Conservation (phyloP, 2,329 filamentous ascomycete genomes). For the Colletotrichum paranaense region DNA sequence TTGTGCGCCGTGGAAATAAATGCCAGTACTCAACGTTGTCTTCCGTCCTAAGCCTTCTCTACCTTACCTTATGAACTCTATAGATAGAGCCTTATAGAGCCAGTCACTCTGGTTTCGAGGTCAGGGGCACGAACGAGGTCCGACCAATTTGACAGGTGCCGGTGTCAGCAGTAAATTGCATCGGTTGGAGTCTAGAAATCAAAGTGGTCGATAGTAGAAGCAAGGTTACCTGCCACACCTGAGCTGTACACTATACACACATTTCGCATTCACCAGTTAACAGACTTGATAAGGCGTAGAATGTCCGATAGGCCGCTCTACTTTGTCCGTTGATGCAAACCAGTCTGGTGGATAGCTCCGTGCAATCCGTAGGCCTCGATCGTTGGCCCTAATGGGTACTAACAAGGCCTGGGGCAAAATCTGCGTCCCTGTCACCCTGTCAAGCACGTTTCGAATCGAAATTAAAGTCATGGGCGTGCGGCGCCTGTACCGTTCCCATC, state of each 20-base stretch:
- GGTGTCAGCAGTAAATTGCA: neutral
- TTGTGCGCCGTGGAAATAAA: no score
- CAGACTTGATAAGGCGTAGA: neutral
- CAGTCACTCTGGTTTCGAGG: neutral
- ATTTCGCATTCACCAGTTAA: neutral
- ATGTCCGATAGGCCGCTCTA: constrained; percentile 8
- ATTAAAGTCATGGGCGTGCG: constrained; percentile 11
- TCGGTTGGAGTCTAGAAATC: neutral
- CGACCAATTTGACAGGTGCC: neutral
- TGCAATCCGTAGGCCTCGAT: neutral
- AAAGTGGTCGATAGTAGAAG: neutral
- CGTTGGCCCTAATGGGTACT: neutral
- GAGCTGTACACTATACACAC: no score
- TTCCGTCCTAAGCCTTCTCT: no score
- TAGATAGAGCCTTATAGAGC: no score
- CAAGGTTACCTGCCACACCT: no score
- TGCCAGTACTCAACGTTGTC: no score
- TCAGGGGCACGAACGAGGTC: neutral
- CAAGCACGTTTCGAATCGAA: constrained; percentile 20
- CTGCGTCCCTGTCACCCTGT: neutral
- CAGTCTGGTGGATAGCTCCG: neutral
- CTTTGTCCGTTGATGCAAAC: constrained; percentile 22
- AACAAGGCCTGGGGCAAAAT: neutral
- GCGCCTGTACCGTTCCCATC: neutral
- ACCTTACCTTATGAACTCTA: no score